phyloP scores from a whole-genome alignment of 352 stramenopile genomes.

The Pythium apleroticum region DNA sequence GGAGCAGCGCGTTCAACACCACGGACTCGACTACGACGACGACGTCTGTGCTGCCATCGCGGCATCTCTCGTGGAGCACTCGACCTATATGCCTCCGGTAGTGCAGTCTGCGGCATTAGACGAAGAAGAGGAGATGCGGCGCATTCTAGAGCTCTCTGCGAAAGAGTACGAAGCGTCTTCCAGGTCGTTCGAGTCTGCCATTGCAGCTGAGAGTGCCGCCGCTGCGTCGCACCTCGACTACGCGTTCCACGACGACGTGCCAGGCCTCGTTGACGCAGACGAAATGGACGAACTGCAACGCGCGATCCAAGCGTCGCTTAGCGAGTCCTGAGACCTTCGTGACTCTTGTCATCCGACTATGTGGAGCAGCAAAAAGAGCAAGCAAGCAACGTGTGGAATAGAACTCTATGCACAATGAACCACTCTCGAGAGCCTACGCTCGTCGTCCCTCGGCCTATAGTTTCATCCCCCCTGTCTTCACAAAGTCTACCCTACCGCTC shows the following conservation, averaged over 20 bases:
- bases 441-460: neutral
- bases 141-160: constrained; percentile 58
- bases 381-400: neutral
- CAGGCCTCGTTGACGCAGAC: constrained; percentile 34
- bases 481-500: constrained; percentile 19
- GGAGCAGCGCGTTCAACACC: constrained; percentile 3
- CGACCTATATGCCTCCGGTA: neutral
- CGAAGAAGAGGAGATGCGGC: constrained; percentile 61
- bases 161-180: constrained; percentile 41
- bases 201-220: neutral
- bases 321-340: constrained; percentile 40
- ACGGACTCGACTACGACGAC: constrained; percentile 40
- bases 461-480: neutral
- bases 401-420: constrained; percentile 10
- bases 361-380: neutral
- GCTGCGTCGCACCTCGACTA: constrained; percentile 9
- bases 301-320: constrained; percentile 77
- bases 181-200: neutral
- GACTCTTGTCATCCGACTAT: neutral
- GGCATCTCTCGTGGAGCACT: constrained; percentile 46
- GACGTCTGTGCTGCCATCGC: constrained; percentile 69
- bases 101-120: constrained; percentile 24
- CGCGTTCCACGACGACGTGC: constrained; percentile 9
- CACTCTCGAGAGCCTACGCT: neutral
- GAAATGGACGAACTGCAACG: constrained; percentile 78